Percentiles rank a stretch among this genome's conserved stretches.
phyloP scores from a whole-genome alignment of 495 filamentous ascomycete species.

The Talaromyces proteolyticus region DNA sequence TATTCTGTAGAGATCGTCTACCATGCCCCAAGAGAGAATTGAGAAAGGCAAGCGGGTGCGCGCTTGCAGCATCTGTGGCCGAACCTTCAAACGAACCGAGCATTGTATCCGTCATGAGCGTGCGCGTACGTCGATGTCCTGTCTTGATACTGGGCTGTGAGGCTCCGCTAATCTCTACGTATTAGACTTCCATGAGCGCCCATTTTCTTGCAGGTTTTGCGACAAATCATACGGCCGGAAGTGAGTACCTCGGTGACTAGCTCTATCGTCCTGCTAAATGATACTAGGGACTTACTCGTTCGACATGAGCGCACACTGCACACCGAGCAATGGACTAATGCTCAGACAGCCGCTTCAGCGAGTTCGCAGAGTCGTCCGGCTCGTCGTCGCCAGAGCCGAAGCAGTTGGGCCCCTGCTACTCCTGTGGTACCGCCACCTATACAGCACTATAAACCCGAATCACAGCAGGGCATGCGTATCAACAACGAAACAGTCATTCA shows the following conservation, averaged over 20 bases:
- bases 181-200: slow-evolving; percentile 6
- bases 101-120: slow-evolving; percentile 9
- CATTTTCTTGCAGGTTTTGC: slow-evolving; percentile 8
- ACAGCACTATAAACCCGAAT: not conserved
- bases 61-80: slow-evolving; percentile 7
- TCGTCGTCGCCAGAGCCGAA: slow-evolving; percentile 6
- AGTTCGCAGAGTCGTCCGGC: not conserved
- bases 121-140: slow-evolving; percentile 3
- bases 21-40: slow-evolving; percentile 7
- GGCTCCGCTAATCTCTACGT: not conserved
- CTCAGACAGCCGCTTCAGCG: not conserved
- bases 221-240: slow-evolving; percentile 8
- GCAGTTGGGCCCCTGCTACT: not conserved
- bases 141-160: not conserved
- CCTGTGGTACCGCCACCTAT: not conserved
- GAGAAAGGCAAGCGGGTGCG: slow-evolving; percentile 7
- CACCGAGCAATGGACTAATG: slow-evolving; percentile 7
- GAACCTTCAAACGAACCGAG: slow-evolving; percentile 8
- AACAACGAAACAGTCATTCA: slow-evolving; percentile 7
- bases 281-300: slow-evolving; percentile 39
- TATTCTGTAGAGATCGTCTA: not conserved
- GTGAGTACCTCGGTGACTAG: slow-evolving; percentile 2
- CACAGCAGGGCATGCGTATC: not conserved
- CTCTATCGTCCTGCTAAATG: not conserved
- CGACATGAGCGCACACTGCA: slow-evolving; percentile 37